Conservation (phyloP, 371 early-diverging fungal species). For the Mortierella sp. region DNA sequence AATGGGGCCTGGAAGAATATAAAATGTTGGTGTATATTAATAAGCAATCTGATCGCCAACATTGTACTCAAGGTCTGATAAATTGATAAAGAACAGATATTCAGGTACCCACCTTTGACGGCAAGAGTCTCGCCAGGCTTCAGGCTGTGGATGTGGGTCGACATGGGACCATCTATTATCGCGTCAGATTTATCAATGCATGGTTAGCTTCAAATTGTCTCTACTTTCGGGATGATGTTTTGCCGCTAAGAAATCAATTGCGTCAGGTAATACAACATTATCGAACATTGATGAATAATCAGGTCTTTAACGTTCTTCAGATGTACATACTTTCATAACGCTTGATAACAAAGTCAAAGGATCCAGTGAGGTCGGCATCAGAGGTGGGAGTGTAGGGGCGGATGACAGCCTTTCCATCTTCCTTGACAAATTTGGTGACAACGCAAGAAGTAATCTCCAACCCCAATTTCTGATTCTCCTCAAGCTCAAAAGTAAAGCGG, state of each 20-base stretch:
- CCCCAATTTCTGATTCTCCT: conserved; percentile 73
- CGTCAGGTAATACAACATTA: background rate
- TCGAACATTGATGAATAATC: too few species aligned
- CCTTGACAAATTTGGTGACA: conserved; percentile 77
- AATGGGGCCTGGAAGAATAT: conserved; percentile 74
- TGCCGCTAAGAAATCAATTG: background rate
- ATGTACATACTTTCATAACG: conserved; percentile 63
- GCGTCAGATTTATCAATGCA: background rate
- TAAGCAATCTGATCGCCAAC: background rate
- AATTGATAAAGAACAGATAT: background rate
- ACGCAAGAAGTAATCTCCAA: conserved; percentile 87
- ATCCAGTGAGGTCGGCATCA: conserved; percentile 74
- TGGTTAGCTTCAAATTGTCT: conserved; percentile 9
- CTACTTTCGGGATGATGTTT: too few species aligned
- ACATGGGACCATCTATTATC: conserved; percentile 74
- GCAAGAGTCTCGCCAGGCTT: conserved; percentile 87
- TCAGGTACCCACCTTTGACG: conserved; percentile 75
- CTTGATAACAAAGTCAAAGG: conserved; percentile 93
- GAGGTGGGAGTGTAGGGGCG: conserved; percentile 95
- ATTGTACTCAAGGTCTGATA: background rate
- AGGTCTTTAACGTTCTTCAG: too few species aligned
- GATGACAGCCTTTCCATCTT: conserved; percentile 76
- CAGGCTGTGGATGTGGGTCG: conserved; percentile 79
- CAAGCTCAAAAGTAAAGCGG: conserved; percentile 85
- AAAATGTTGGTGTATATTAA: background rate